phyloP scores from a whole-genome alignment of 2,329 filamentous ascomycete species.

The Calonectria hawksworthii region DNA sequence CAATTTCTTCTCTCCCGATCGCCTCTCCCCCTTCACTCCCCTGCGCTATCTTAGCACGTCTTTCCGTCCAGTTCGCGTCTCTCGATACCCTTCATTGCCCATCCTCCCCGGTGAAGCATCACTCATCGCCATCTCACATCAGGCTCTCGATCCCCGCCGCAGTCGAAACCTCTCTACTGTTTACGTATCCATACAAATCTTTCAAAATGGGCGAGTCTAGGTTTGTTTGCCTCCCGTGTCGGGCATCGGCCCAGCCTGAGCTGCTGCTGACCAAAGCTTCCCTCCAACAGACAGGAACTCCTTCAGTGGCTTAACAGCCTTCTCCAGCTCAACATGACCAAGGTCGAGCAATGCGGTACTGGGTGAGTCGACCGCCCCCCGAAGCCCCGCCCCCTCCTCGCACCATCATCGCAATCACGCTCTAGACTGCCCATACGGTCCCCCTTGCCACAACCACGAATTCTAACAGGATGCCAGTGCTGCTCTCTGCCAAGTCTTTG shows the following conservation, averaged over 20 bases:
- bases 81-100: slow-evolving; percentile 26
- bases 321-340: slow-evolving; percentile 96
- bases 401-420: slow-evolving; percentile 34
- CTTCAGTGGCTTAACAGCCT: slow-evolving; percentile 98
- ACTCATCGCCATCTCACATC: slow-evolving; percentile 15
- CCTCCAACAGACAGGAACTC: slow-evolving; percentile 86
- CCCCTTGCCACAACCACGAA: slow-evolving; percentile 23
- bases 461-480: slow-evolving; percentile 69
- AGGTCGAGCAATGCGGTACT: slow-evolving; percentile 99
- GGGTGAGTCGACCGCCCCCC: slow-evolving; percentile 72
- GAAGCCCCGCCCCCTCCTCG: slow-evolving; percentile 46
- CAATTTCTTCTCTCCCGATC: slow-evolving; percentile 48
- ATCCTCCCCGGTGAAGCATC: slow-evolving; percentile 21
- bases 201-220: slow-evolving; percentile 64
- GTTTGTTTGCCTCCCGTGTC: slow-evolving; percentile 48
- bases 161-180: slow-evolving; percentile 23
- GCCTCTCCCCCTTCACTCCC: slow-evolving; percentile 24
- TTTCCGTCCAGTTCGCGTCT: slow-evolving; percentile 8
- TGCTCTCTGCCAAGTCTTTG: slow-evolving; percentile 96
- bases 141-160: slow-evolving; percentile 14
- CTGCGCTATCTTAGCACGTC: slow-evolving; percentile 39
- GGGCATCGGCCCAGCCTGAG: slow-evolving; percentile 1
- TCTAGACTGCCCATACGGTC: slow-evolving; percentile 30
- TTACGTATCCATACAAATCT: slow-evolving; percentile 35
- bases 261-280: slow-evolving; percentile 14